Conservation (phyloP, 441 rosid genomes). For the Euphorbia neoarborescens region DNA sequence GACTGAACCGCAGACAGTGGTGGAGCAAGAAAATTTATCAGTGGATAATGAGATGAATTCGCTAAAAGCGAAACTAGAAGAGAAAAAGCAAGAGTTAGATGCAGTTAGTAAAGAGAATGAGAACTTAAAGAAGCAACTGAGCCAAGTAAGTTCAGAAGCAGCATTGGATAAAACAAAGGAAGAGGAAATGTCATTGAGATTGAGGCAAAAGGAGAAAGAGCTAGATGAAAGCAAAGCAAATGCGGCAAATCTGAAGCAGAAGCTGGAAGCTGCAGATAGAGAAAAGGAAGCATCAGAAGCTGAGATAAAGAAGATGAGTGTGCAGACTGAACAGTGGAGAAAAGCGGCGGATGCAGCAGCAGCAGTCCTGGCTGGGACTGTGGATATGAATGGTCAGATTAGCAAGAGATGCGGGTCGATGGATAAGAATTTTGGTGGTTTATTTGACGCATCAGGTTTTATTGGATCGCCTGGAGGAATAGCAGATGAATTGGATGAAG, state of each 20-base stretch:
- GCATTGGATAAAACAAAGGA: conserved; percentile 39
- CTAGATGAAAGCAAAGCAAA: conserved; percentile 46
- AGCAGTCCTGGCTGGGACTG: conserved; percentile 63
- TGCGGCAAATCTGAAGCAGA: conserved; percentile 37
- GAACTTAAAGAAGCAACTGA: conserved; percentile 46
- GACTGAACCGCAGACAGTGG: conserved; percentile 17
- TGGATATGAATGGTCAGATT: conserved; percentile 48
- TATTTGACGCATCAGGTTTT: conserved; percentile 39
- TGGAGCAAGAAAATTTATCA: conserved; percentile 24
- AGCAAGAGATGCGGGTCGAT: conserved; percentile 58
- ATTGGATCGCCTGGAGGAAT: conserved; percentile 59
- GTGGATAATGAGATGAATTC: conserved; percentile 43
- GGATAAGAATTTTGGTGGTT: conserved; percentile 61
- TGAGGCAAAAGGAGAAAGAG: conserved; percentile 47
- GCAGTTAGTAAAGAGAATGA: conserved; percentile 41
- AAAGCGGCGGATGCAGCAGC: conserved; percentile 97
- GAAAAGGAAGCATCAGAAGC: conserved; percentile 55
- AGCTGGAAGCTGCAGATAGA: conserved; percentile 48
- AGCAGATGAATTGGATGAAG: conserved; percentile 53
- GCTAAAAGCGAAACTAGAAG: conserved; percentile 51
- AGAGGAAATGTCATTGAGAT: conserved; percentile 39
- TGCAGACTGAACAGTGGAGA: conserved; percentile 92
- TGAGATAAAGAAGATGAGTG: conserved; percentile 77
- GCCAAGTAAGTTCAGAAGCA: conserved; percentile 31
- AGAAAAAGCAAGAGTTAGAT: conserved; percentile 50